Evolutionary conservation across 2,329 filamentous ascomycete species (phyloP).

Genomic region (Paraphoma chrysanthemicola): DNA sequence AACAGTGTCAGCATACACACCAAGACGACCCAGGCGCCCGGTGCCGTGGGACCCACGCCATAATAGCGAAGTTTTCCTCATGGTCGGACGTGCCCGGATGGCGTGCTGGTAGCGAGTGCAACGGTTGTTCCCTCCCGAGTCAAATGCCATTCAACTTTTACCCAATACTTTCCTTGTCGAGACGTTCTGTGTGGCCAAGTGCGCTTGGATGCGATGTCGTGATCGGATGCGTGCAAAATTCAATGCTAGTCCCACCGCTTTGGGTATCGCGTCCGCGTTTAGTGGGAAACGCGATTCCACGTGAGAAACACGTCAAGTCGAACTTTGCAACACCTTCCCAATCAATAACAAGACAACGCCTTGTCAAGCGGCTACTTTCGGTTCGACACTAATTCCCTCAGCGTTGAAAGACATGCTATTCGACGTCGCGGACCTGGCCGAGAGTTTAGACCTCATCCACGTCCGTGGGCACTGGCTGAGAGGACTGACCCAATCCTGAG

Average conservation of each 20-base stretch:
- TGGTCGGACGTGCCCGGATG: slow-evolving; percentile 1
- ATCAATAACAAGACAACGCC: not conserved
- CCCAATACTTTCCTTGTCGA: not conserved
- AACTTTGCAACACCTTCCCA: not conserved
- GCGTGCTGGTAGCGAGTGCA: slow-evolving; percentile 2
- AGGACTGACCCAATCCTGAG: no score
- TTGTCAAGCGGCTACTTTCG: not conserved
- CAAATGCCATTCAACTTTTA: not conserved
- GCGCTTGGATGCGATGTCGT: not conserved
- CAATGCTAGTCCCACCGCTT: not conserved
- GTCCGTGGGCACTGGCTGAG: no score
- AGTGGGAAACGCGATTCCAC: not conserved
- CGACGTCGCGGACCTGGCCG: no score
- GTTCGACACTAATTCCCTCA: not conserved
- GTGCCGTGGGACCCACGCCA: not conserved
- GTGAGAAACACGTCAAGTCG: not conserved
- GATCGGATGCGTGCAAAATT: not conserved
- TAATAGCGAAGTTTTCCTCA: slow-evolving; percentile 5
- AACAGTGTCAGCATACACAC: not conserved
- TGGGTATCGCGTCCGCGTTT: not conserved
- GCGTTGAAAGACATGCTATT: not conserved
- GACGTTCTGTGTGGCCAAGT: not conserved
- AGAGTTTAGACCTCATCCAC: no score
- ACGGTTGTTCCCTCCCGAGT: not conserved
- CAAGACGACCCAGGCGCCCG: not conserved